Evolutionary conservation across 352 stramenopile species (phyloP).

Genomic region (Discostella stelligera): DNA sequence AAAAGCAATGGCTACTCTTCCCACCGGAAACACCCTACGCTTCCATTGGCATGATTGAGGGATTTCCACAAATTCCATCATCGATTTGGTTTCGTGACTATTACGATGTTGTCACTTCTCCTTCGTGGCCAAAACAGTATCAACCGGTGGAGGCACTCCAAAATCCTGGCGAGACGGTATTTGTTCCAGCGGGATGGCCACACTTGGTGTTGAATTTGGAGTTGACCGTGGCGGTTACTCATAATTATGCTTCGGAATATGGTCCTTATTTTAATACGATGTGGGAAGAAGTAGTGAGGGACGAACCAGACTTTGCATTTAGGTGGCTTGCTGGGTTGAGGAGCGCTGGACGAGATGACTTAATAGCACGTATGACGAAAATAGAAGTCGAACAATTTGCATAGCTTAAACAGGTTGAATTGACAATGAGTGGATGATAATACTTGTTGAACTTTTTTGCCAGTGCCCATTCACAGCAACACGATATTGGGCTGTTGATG

Average conservation of each 20-base stretch:
- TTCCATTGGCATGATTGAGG: constrained; percentile 60
- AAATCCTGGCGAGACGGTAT: constrained; percentile 81
- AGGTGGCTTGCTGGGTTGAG: constrained; percentile 45
- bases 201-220: constrained; percentile 83
- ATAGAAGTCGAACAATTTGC: too few relatives aligned
- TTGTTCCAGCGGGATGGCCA: constrained; percentile 78
- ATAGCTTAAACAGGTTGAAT: too few relatives aligned
- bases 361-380: constrained; percentile 8
- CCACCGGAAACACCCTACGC: constrained; percentile 81
- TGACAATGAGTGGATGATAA: too few relatives aligned
- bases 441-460: too few relatives aligned
- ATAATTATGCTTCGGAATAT: constrained; percentile 82
- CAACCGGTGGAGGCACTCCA: constrained; percentile 70
- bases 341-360: constrained; percentile 38
- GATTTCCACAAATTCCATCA: constrained; percentile 69
- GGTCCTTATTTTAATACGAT: constrained; percentile 55
- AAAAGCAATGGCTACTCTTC: constrained; percentile 95
- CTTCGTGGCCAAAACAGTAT: constrained; percentile 46
- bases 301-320: constrained; percentile 61
- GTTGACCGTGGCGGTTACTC: constrained; percentile 77
- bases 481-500: too few relatives aligned
- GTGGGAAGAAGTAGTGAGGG: constrained; percentile 44
- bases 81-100: constrained; percentile 77
- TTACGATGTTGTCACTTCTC: constrained; percentile 56
- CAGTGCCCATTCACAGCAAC: too few relatives aligned